phyloP scores from a whole-genome alignment of 2,329 filamentous ascomycete genomes.

The Trichoderma hamatum region DNA sequence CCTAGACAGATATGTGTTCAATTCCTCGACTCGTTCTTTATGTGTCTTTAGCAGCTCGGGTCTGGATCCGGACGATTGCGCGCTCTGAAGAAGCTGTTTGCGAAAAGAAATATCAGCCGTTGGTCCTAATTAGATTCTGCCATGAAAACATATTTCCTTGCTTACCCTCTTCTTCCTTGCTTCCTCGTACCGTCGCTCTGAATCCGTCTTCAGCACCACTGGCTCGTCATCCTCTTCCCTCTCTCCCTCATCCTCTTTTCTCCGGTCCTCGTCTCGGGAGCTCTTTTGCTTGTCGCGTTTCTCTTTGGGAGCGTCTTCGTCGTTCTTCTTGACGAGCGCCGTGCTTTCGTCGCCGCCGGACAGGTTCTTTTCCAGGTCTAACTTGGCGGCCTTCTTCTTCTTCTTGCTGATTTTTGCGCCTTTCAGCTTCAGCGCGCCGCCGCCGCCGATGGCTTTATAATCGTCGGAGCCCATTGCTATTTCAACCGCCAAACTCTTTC shows the following conservation, averaged over 20 bases:
- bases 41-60: constrained; percentile 92
- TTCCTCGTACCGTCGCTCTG: constrained; percentile 81
- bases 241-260: constrained; percentile 38
- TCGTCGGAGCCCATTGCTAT: constrained; percentile 70
- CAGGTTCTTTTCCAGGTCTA: constrained; percentile 53
- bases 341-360: constrained; percentile 36
- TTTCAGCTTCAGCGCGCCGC: constrained; percentile 84
- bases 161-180: constrained; percentile 76
- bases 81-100: constrained; percentile 73
- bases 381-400: constrained; percentile 65
- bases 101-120: constrained; percentile 2
- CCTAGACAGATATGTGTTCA: constrained; percentile 90
- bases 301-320: constrained; percentile 34
- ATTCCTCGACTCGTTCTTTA: constrained; percentile 92
- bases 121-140: not conserved
- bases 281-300: constrained; percentile 35
- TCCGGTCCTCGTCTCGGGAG: not conserved
- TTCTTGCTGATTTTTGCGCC: constrained; percentile 67
- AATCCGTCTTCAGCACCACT: constrained; percentile 72
- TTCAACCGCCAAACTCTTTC: not conserved
- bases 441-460: constrained; percentile 66
- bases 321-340: constrained; percentile 27
- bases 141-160: not conserved
- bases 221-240: constrained; percentile 37
- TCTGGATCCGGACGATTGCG: constrained; percentile 59